Conservation (phyloP, 1,139 yeast species). For the Pneumocystis sp. region DNA sequence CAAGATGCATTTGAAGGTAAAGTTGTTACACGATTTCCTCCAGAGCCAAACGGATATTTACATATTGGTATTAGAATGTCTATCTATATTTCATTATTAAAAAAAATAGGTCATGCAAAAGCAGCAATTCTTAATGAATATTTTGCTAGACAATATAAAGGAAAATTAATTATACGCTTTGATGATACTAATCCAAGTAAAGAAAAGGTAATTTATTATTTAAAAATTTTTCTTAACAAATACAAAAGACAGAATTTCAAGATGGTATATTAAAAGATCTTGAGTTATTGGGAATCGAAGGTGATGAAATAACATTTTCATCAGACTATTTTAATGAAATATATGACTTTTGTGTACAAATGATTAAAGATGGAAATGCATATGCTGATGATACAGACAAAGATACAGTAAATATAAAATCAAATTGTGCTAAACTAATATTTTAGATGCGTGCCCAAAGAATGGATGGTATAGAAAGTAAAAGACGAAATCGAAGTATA, state of each 20-base stretch:
- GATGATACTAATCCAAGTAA: slow-evolving; percentile 96
- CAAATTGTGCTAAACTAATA: neutral
- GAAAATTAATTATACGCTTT: slow-evolving; percentile 85
- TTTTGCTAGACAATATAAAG: slow-evolving; percentile 85
- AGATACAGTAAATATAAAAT: slow-evolving; percentile 31
- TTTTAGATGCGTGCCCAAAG: slow-evolving; percentile 82
- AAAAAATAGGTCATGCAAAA: slow-evolving; percentile 65
- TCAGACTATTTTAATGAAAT: slow-evolving; percentile 82
- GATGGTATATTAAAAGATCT: slow-evolving; percentile 86
- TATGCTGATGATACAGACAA: slow-evolving; percentile 92
- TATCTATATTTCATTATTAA: neutral
- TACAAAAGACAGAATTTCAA: slow-evolving; percentile 50
- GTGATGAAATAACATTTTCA: slow-evolving; percentile 72
- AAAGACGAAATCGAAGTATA: slow-evolving; percentile 75
- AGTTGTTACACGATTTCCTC: slow-evolving; percentile 96
- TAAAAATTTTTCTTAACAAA: neutral
- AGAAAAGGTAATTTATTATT: slow-evolving; percentile 33
- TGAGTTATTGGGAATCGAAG: slow-evolving; percentile 74
- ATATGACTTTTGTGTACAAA: slow-evolving; percentile 67
- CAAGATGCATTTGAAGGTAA: slow-evolving; percentile 82
- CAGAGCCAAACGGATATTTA: slow-evolving; percentile 82
- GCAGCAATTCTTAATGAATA: slow-evolving; percentile 92
- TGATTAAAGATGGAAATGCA: slow-evolving; percentile 90
- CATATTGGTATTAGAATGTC: slow-evolving; percentile 34
- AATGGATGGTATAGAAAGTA: slow-evolving; percentile 86